Conservation (phyloP, 176 grass and related monocot genomes). For the Alloteropsis semialata region DNA sequence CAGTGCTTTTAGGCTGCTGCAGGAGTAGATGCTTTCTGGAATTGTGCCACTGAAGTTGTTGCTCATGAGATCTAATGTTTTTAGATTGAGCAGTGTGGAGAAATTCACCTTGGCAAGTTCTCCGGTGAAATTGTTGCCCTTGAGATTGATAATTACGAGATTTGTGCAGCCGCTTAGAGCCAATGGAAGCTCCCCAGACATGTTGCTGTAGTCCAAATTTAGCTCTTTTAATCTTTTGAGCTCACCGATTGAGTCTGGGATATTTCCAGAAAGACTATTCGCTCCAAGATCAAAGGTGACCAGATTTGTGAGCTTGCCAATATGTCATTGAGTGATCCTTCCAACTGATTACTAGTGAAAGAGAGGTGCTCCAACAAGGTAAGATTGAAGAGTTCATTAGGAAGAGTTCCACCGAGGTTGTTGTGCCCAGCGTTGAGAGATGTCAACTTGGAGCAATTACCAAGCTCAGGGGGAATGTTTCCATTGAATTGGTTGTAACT, state of each 20-base stretch:
- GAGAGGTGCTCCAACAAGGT: constrained; percentile 16
- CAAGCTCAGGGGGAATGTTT: not conserved
- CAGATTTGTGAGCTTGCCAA: constrained; percentile 27
- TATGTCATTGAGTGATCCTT: not conserved
- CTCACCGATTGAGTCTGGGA: constrained; percentile 26
- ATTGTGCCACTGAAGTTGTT: constrained; percentile 32
- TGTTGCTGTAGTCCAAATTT: not conserved
- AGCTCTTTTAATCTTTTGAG: constrained; percentile 29
- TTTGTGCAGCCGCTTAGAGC: constrained; percentile 25
- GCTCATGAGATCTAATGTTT: constrained; percentile 2
- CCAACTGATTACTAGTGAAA: constrained; percentile 25
- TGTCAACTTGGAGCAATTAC: constrained; percentile 21
- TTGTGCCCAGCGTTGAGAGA: constrained; percentile 20
- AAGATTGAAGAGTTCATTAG: constrained; percentile 26
- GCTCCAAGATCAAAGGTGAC: constrained; percentile 24
- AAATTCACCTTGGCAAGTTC: constrained; percentile 40
- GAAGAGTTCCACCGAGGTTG: constrained; percentile 14
- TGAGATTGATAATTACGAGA: constrained; percentile 30
- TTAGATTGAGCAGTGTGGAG: constrained; percentile 24
- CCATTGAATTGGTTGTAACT: constrained; percentile 28
- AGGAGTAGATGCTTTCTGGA: constrained; percentile 48
- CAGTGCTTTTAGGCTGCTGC: constrained; percentile 28
- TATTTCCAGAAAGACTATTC: constrained; percentile 6
- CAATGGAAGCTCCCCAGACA: constrained; percentile 27
- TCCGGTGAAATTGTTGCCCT: constrained; percentile 23